phyloP scores from a whole-genome alignment of 129 eudicot genomes.

The Escallonia herrerae region DNA sequence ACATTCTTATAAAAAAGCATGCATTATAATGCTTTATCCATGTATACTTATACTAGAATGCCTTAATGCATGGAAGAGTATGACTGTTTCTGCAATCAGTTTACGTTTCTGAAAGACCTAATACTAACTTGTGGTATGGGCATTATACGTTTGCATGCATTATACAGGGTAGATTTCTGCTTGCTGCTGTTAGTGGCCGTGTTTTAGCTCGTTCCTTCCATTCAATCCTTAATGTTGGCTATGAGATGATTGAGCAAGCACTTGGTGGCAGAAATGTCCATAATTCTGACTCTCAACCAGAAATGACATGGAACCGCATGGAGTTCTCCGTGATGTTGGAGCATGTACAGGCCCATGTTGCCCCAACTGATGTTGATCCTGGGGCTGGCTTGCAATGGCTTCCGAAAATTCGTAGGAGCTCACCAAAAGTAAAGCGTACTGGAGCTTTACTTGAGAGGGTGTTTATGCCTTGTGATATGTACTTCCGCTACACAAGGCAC shows the following conservation, averaged over 20 bases:
- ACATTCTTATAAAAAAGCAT: too few relatives aligned
- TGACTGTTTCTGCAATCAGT: too few relatives aligned
- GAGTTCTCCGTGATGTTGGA: constrained; percentile 95
- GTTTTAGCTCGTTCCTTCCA: constrained; percentile 96
- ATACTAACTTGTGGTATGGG: neutral
- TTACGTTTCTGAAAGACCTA: neutral
- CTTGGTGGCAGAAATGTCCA: constrained; percentile 57
- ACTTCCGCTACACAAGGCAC: constrained; percentile 87
- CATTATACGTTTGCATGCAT: constrained; percentile 8
- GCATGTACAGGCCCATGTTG: constrained; percentile 99
- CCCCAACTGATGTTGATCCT: constrained; percentile 99
- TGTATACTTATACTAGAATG: too few relatives aligned
- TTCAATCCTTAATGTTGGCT: constrained; percentile 80
- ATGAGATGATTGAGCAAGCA: constrained; percentile 83
- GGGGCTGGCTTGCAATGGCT: constrained; percentile 99
- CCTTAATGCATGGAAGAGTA: too few relatives aligned
- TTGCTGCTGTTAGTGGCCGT: constrained; percentile 98
- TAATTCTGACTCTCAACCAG: constrained; percentile 63
- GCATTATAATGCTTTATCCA: too few relatives aligned
- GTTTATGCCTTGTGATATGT: constrained; percentile 98
- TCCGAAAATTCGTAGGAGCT: constrained; percentile 85
- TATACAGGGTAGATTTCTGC: constrained; percentile 94
- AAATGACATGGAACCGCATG: constrained; percentile 94
- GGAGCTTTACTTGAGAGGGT: constrained; percentile 98
- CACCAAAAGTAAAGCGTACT: constrained; percentile 94